Percentiles rank a stretch among this genome's conserved stretches.
phyloP scores from a whole-genome alignment of 768 basidiomycete species.

The Boletus rufocinnamomeus region DNA sequence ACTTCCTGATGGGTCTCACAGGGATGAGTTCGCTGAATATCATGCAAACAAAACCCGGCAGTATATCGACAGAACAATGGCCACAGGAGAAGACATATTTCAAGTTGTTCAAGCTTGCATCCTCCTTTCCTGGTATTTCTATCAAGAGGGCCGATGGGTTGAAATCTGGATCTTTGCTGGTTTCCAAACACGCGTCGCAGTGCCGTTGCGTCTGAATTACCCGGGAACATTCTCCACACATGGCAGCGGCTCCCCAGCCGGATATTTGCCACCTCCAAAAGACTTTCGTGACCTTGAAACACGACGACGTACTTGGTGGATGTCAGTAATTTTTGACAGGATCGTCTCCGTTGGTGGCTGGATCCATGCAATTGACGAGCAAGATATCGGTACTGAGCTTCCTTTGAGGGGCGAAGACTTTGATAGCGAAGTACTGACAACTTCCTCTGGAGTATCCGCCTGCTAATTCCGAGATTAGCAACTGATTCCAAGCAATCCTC shows the following conservation, averaged over 20 bases:
- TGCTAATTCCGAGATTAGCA: constrained; percentile 42
- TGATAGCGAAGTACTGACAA: constrained; percentile 60
- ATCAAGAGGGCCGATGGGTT: constrained; percentile 87
- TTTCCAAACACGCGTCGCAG: constrained; percentile 79
- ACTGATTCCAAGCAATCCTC: constrained; percentile 69
- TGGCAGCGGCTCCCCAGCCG: constrained; percentile 66
- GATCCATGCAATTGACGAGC: constrained; percentile 83
- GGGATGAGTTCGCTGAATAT: constrained; percentile 86
- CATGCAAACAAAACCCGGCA: constrained; percentile 86
- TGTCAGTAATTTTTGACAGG: constrained; percentile 85
- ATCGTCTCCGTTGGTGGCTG: constrained; percentile 82
- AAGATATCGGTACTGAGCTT: constrained; percentile 82
- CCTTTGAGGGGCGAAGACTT: constrained; percentile 77
- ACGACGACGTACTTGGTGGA: constrained; percentile 87
- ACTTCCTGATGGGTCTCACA: constrained; percentile 70
- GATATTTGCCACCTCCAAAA: constrained; percentile 79
- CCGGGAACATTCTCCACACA: constrained; percentile 80
- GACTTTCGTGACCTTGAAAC: constrained; percentile 75
- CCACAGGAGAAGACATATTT: constrained; percentile 86
- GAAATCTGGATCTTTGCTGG: constrained; percentile 91
- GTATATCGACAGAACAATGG: constrained; percentile 88
- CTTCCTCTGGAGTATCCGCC: constrained; percentile 3
- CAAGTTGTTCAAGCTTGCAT: constrained; percentile 86
- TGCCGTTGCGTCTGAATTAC: constrained; percentile 82
- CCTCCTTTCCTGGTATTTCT: constrained; percentile 88